Evolutionary conservation across 192 early-diverging fungal species (phyloP).

Genomic region (Piromyces sp.): DNA sequence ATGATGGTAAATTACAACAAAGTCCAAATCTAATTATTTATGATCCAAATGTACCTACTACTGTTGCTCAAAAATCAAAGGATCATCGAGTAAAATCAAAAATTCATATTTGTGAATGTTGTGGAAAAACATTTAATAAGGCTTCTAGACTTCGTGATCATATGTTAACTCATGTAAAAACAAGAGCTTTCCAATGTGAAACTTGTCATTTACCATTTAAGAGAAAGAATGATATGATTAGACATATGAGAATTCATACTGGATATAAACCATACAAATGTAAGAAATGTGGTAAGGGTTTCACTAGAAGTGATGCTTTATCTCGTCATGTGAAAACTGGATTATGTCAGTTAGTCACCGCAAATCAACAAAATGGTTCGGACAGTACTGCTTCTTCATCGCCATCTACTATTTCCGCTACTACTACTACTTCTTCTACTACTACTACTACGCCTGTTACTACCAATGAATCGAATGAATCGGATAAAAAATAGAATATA

Average conservation of each 20-base stretch:
- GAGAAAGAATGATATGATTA: background rate
- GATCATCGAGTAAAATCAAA: background rate
- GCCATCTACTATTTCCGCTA: too few species aligned
- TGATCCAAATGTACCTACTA: background rate
- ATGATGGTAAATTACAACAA: background rate
- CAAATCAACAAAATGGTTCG: background rate
- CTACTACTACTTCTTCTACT: too few species aligned
- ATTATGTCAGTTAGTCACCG: background rate
- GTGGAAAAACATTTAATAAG: background rate
- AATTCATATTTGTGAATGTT: background rate
- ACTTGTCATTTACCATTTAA: background rate
- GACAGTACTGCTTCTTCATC: too few species aligned
- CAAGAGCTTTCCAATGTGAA: background rate
- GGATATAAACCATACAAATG: conserved; percentile 10
- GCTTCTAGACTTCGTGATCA: background rate
- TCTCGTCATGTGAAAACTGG: conserved; percentile 7
- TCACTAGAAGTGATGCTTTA: conserved; percentile 14
- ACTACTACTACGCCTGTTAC: too few species aligned
- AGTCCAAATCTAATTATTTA: background rate
- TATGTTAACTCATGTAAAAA: background rate
- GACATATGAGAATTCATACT: background rate
- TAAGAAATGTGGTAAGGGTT: conserved; percentile 8
- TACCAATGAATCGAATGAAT: too few species aligned
- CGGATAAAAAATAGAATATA: too few species aligned
- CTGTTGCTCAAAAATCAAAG: background rate